phyloP scores from a whole-genome alignment of 768 basidiomycete species.

The Russula sp. region DNA sequence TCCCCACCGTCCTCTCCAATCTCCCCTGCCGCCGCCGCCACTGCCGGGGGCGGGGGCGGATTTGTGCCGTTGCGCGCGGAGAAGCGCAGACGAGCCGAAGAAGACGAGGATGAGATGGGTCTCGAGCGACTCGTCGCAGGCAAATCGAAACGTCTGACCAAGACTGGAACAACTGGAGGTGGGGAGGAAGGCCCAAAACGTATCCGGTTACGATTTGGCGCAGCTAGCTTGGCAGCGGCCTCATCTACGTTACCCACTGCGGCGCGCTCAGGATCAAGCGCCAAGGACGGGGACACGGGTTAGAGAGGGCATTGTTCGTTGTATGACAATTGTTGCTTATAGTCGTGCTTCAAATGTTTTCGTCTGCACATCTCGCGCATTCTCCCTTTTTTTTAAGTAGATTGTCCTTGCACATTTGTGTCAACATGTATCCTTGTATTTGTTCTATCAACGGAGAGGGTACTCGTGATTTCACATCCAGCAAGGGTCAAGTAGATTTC shows the following conservation, averaged over 20 bases:
- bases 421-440: constrained; percentile 29
- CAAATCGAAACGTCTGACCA: constrained; percentile 40
- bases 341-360: constrained; percentile 19
- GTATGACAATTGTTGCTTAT: constrained; percentile 1
- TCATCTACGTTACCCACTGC: constrained; percentile 37
- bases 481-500: constrained; percentile 26
- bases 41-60: constrained; percentile 26
- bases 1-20: not conserved
- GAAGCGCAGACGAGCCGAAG: constrained; percentile 39
- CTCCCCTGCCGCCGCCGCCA: not conserved
- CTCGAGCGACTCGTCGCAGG: constrained; percentile 53
- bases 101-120: constrained; percentile 67
- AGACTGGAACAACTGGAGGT: constrained; percentile 7
- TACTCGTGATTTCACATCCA: constrained; percentile 20
- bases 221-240: constrained; percentile 41
- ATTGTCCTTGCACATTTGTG: constrained; percentile 13
- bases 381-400: constrained; percentile 9
- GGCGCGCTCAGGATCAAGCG: constrained; percentile 57
- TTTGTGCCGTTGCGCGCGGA: constrained; percentile 53
- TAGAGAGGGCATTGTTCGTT: constrained; percentile 35
- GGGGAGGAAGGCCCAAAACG: constrained; percentile 48
- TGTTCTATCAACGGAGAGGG: constrained; percentile 10
- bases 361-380: constrained; percentile 17
- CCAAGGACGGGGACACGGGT: constrained; percentile 75
- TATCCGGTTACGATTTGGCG: constrained; percentile 69